phyloP scores from a whole-genome alignment of 129 eudicot genomes.

The carrot (Daucus carota) region DNA sequence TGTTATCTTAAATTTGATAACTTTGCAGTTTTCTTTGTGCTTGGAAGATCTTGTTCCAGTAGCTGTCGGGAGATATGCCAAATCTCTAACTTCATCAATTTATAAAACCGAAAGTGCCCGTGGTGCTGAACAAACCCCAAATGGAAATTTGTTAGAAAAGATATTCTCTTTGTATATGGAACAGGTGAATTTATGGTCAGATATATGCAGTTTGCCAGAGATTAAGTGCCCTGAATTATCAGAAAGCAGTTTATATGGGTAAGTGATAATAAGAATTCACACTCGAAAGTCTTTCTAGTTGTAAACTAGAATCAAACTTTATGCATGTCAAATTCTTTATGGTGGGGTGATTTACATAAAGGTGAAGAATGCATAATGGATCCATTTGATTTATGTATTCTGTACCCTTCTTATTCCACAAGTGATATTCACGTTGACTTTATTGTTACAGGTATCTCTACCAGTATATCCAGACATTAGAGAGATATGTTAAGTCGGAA shows the following conservation, averaged over 20 bases:
- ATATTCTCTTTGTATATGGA: constrained; percentile 77
- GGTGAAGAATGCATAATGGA: neutral
- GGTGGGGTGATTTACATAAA: neutral
- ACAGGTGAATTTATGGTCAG: constrained; percentile 86
- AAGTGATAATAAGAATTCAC: constrained; percentile 18
- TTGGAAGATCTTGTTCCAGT: constrained; percentile 96
- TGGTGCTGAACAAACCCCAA: constrained; percentile 28
- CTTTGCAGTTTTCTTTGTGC: constrained; percentile 87
- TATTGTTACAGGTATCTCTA: constrained; percentile 59
- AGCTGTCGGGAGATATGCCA: constrained; percentile 88
- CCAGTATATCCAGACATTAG: constrained; percentile 67
- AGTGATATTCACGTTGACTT: constrained; percentile 12
- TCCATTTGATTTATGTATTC: neutral
- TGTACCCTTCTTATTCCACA: neutral
- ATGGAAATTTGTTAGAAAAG: constrained; percentile 74
- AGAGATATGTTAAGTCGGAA: constrained; percentile 60
- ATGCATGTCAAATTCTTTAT: neutral
- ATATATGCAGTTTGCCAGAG: constrained; percentile 73
- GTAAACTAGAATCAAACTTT: neutral
- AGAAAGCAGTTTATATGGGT: constrained; percentile 83
- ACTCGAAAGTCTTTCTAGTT: neutral
- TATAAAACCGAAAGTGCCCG: constrained; percentile 31
- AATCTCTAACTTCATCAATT: constrained; percentile 57
- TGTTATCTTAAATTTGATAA: neutral
- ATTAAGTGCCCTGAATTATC: constrained; percentile 72